Conservation (phyloP, 2,329 filamentous ascomycete genomes). For the Botrytis medusae region DNA sequence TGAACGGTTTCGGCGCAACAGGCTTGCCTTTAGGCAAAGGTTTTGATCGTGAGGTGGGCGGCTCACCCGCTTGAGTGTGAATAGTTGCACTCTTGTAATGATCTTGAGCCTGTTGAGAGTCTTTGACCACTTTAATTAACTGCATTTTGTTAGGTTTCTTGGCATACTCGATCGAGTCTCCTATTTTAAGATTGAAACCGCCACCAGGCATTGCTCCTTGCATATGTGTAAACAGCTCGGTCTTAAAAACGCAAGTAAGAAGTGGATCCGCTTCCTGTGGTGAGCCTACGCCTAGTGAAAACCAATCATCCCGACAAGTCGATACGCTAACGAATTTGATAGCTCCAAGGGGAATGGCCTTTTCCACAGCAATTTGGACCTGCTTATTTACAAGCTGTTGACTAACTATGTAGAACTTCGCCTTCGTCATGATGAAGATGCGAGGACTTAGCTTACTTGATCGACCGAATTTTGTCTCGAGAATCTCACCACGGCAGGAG, state of each 20-base stretch:
- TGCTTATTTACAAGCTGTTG: slow-evolving; percentile 82
- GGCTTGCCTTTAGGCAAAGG: slow-evolving; percentile 87
- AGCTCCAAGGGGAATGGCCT: slow-evolving; percentile 76
- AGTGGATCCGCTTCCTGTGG: slow-evolving; percentile 92
- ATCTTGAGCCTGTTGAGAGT: slow-evolving; percentile 74
- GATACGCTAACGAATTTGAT: slow-evolving; percentile 87
- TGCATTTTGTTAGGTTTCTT: slow-evolving; percentile 97
- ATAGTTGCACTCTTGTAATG: slow-evolving; percentile 92
- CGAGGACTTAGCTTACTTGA: slow-evolving; percentile 92
- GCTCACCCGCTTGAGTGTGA: slow-evolving; percentile 82
- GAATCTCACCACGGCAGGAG: slow-evolving; percentile 84
- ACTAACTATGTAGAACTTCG: slow-evolving; percentile 84
- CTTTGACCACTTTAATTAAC: slow-evolving; percentile 84
- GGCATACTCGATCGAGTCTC: slow-evolving; percentile 86
- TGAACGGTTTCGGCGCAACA: slow-evolving; percentile 85
- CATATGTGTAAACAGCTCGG: slow-evolving; percentile 93
- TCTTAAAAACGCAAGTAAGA: slow-evolving; percentile 91
- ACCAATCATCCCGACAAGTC: slow-evolving; percentile 90
- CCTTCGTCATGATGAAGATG: slow-evolving; percentile 79
- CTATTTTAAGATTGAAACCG: slow-evolving; percentile 78
- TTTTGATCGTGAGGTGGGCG: slow-evolving; percentile 76
- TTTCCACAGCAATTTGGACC: slow-evolving; percentile 76
- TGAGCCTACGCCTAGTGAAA: slow-evolving; percentile 86
- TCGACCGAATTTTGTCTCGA: slow-evolving; percentile 93
- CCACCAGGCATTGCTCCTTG: slow-evolving; percentile 71